These are phyloP conservation scores for Colletotrichum echinochloae DNA, from an alignment of 2,329 filamentous ascomycete species.

Conservation along the genomic window DNA sequence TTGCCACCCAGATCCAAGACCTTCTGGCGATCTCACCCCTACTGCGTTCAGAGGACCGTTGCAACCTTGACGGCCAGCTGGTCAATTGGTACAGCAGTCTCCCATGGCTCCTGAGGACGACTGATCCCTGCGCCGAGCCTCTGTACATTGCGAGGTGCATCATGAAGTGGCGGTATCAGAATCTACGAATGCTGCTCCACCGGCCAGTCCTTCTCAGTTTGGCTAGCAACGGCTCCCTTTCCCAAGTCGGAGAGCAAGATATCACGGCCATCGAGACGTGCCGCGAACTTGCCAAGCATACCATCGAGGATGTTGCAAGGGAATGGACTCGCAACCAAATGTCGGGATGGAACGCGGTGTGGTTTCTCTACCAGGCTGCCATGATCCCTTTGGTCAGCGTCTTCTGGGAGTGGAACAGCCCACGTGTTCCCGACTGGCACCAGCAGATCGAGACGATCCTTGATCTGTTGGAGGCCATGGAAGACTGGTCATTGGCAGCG, in stretches of 20 bases:
- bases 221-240: conserved; percentile 62
- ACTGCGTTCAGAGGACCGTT: conserved; percentile 74
- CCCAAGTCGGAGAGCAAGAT: conserved; percentile 69
- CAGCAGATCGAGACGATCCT: conserved; percentile 69
- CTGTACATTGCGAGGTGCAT: conserved; percentile 77
- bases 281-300: conserved; percentile 75
- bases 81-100: conserved; percentile 79
- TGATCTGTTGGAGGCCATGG: conserved; percentile 72
- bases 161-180: conserved; percentile 87
- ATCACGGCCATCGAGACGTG: conserved; percentile 76
- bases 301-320: conserved; percentile 77
- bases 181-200: conserved; percentile 81
- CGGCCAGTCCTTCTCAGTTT: conserved; percentile 78
- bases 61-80: conserved; percentile 74
- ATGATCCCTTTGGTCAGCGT: conserved; percentile 83
- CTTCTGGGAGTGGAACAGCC: conserved; percentile 73
- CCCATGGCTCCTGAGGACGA: conserved; percentile 73
- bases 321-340: conserved; percentile 81
- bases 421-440: conserved; percentile 64
- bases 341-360: conserved; percentile 84
- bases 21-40: conserved; percentile 77
- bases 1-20: conserved; percentile 83
- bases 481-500: conserved; percentile 73
- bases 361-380: conserved; percentile 83
- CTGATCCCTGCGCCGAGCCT: conserved; percentile 76